Conservation (phyloP, 257 asterid species). For the Paulownia fortunei region DNA sequence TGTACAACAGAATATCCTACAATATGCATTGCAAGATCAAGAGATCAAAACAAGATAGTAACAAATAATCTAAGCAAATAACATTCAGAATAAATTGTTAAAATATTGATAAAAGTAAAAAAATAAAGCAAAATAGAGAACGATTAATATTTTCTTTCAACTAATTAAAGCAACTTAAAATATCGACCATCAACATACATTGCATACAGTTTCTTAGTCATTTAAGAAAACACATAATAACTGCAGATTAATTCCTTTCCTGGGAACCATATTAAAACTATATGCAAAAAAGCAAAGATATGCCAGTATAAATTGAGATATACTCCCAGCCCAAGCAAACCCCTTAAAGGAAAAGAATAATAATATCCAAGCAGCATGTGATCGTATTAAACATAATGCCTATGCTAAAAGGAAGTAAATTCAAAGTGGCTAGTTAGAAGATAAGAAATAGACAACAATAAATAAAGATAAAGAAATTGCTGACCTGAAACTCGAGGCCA, state of each 20-base stretch:
- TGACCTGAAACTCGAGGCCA: constrained; percentile 77
- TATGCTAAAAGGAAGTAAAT: background rate
- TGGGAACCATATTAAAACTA: background rate
- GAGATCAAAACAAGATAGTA: background rate
- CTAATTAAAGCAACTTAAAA: background rate
- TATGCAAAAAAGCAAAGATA: no score
- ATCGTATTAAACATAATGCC: background rate
- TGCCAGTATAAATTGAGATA: background rate
- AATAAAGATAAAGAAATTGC: background rate
- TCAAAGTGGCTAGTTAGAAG: background rate
- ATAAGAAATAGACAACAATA: background rate
- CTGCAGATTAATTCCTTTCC: background rate
- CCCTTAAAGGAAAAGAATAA: background rate
- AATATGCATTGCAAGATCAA: background rate
- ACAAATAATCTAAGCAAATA: background rate
- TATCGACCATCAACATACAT: no score
- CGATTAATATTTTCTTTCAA: background rate
- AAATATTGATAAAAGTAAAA: background rate
- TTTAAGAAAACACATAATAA: background rate
- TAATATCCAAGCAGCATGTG: background rate
- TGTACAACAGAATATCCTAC: constrained; percentile 71
- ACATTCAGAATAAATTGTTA: background rate
- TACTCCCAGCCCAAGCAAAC: background rate
- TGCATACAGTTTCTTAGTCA: no score
- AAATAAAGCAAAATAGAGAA: background rate